Conservation (phyloP, 495 filamentous ascomycete genomes). For the Penicillium arizonense region DNA sequence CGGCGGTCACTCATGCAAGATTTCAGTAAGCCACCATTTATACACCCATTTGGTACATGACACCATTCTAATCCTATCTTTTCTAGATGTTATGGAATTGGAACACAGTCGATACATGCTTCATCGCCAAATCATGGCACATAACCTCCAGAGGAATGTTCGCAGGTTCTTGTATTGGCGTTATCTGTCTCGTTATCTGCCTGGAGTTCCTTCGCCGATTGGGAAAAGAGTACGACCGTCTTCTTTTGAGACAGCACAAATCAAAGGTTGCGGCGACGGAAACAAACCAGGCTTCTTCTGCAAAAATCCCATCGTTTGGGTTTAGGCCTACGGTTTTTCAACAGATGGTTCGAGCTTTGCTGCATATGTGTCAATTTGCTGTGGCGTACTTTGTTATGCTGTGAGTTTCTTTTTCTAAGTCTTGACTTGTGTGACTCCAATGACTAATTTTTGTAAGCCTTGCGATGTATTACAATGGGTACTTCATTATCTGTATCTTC, state of each 20-base stretch:
- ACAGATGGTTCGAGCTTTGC: constrained; percentile 57
- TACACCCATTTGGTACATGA: background rate
- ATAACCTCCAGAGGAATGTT: constrained; percentile 61
- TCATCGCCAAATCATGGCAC: constrained; percentile 65
- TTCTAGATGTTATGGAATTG: constrained; percentile 76
- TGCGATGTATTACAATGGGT: constrained; percentile 68
- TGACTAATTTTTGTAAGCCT: constrained; percentile 8
- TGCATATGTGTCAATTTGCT: constrained; percentile 68
- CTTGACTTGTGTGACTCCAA: too few relatives aligned
- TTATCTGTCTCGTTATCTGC: constrained; percentile 58
- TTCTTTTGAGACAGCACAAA: constrained; percentile 40
- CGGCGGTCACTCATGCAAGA: constrained; percentile 35
- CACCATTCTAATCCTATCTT: background rate
- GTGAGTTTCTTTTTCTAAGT: background rate
- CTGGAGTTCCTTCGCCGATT: constrained; percentile 64
- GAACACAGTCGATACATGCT: constrained; percentile 67
- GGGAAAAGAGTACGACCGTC: constrained; percentile 59
- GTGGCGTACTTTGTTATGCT: constrained; percentile 73
- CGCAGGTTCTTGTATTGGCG: constrained; percentile 69
- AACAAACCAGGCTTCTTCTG: constrained; percentile 18
- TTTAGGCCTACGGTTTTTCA: constrained; percentile 53
- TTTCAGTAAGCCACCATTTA: constrained; percentile 32
- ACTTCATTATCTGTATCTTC: constrained; percentile 61
- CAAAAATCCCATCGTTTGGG: constrained; percentile 1
- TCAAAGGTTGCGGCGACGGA: too few relatives aligned